Conservation (phyloP, 805 yeast genomes). For the Wickerhamiella slavikovae region DNA sequence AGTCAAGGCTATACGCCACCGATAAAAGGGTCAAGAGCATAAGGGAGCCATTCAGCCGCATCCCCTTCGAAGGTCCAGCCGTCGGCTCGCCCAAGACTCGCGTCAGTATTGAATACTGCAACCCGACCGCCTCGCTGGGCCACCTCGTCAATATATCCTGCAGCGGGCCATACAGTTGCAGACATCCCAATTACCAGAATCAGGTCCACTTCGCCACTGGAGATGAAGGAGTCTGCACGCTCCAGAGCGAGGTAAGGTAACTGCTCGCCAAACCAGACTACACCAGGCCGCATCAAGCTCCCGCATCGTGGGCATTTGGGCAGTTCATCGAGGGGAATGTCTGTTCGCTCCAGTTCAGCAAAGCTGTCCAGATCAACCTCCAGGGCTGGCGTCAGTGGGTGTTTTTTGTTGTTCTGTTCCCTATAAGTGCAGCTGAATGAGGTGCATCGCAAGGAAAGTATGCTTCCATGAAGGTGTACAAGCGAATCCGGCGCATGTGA, state of each 20-base stretch:
- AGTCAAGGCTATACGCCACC: no score
- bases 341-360: constrained; percentile 5
- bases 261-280: constrained; percentile 90
- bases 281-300: constrained; percentile 63
- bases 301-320: constrained; percentile 65
- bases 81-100: constrained; percentile 17
- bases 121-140: constrained; percentile 54
- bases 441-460: constrained; percentile 58
- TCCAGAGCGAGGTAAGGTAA: constrained; percentile 44
- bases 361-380: constrained; percentile 4
- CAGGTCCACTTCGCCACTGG: constrained; percentile 38
- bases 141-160: constrained; percentile 70
- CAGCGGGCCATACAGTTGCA: constrained; percentile 79
- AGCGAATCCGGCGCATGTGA: constrained; percentile 33
- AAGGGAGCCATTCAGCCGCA: constrained; percentile 50
- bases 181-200: constrained; percentile 73
- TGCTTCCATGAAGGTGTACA: constrained; percentile 58
- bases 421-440: constrained; percentile 45
- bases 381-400: constrained; percentile 40
- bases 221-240: constrained; percentile 49
- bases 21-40: constrained; percentile 32
- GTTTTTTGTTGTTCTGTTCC: constrained; percentile 29
- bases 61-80: constrained; percentile 67
- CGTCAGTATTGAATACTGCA: constrained; percentile 53
- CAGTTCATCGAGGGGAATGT: constrained; percentile 28